Conservation (phyloP, 352 stramenopile genomes). For the Phytophthora fragariaefolia region DNA sequence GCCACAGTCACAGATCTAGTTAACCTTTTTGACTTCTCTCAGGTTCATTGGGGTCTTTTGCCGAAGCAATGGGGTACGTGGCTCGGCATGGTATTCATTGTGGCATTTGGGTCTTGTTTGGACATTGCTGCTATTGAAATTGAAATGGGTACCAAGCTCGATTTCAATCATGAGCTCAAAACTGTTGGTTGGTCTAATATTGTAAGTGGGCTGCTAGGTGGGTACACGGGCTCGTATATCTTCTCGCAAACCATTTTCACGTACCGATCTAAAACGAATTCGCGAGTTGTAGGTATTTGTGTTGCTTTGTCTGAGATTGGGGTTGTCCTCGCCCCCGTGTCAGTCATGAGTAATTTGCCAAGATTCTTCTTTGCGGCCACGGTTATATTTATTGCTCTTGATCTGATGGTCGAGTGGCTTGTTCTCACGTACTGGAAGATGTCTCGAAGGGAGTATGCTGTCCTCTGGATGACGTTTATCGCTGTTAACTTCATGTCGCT, state of each 20-base stretch:
- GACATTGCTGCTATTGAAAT: slow-evolving; percentile 98
- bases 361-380: slow-evolving; percentile 97
- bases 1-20: slow-evolving; percentile 71
- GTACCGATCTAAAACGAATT: slow-evolving; percentile 91
- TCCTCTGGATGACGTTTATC: slow-evolving; percentile 93
- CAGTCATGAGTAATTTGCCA: slow-evolving; percentile 94
- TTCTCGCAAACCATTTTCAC: slow-evolving; percentile 99
- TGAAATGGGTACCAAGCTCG: slow-evolving; percentile 92
- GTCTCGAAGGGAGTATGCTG: slow-evolving; percentile 89
- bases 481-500: slow-evolving; percentile 93
- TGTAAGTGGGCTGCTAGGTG: slow-evolving; percentile 93
- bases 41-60: slow-evolving; percentile 90
- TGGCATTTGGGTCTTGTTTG: slow-evolving; percentile 96
- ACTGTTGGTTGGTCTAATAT: slow-evolving; percentile 97
- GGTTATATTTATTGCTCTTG: slow-evolving; percentile 96
- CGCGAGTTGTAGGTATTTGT: slow-evolving; percentile 89
- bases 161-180: slow-evolving; percentile 95
- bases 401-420: slow-evolving; percentile 98
- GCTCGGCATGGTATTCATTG: slow-evolving; percentile 97
- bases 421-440: slow-evolving; percentile 78
- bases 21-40: slow-evolving; percentile 89
- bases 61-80: slow-evolving; percentile 91
- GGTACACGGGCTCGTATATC: slow-evolving; percentile 98
- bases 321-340: slow-evolving; percentile 90
- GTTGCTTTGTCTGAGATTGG: slow-evolving; percentile 87